Base-by-base conservation (phyloP, 2,329 filamentous ascomycete species). In the Pleomassaria siparia region DNA sequence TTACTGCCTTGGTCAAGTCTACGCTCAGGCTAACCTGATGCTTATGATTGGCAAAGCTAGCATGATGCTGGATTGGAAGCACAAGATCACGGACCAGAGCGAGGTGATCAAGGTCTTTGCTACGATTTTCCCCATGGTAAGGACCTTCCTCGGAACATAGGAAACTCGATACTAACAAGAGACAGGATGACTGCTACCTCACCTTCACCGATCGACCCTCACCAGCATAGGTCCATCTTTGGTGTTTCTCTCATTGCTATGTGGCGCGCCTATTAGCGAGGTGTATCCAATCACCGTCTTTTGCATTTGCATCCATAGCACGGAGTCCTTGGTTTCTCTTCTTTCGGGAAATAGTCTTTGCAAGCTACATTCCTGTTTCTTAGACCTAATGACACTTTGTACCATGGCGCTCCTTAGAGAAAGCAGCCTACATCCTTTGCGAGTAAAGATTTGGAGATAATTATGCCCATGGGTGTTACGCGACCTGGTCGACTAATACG, bases 31-130 rank as follows among this genome's bases (percentile, higher is more conserved):
- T 48, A 95, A 95, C 72, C 76, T 97, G 62, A 91, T 88, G 64
- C 82, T 89, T 35, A 87, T 95, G 80, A 80, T 96, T 62, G 90
- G 90, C 65, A 95, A 92, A 79, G 91, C 90, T 4, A 87, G 88
- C 54, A 79, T 95, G 69, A 78, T 84, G 64, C 78, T 96, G 59
- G 84, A 96, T 71, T 96, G 91, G 91, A 82, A 84, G 69, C 92
- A 97, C 72, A 83, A 89, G 67, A 73, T 89, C 15, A 97, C 92
- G 10, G 83, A 86, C 0, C 66, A 78, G 46, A 95, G 89, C 0
- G 92, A 97, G 74, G 86, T 95, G 73, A 96, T 97, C 73, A 91
- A 95, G 77, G 91, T 96, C 55, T 97, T 96, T 76, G 92, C 92
- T 32, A 96, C 90, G 22, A 95, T 97, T 59, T 96, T 97, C 80